These are phyloP conservation scores for Quillaja saponaria DNA, from an alignment of 306 rosid species.

Conservation along the genomic window DNA sequence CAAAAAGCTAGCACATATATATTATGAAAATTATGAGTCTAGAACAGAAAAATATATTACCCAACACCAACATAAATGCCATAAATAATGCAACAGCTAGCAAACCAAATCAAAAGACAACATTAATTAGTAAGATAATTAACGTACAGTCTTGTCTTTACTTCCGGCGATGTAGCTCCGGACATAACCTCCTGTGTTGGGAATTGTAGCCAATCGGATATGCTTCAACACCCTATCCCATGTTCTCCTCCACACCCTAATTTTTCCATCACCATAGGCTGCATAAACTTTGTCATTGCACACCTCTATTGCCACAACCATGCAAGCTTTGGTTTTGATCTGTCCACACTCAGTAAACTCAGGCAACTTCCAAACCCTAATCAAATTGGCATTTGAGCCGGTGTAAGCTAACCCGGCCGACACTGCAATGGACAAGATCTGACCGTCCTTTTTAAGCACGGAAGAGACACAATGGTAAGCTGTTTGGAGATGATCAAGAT, in stretches of 20 bases:
- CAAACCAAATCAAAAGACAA: not conserved
- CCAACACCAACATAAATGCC: slow-evolving; percentile 11
- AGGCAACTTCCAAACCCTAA: slow-evolving; percentile 85
- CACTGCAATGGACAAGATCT: slow-evolving; percentile 61
- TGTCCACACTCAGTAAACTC: slow-evolving; percentile 86
- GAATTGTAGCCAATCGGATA: slow-evolving; percentile 67
- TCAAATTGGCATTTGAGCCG: slow-evolving; percentile 62
- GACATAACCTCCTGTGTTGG: slow-evolving; percentile 64
- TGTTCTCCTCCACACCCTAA: slow-evolving; percentile 68
- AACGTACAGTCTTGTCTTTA: slow-evolving; percentile 71
- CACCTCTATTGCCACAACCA: slow-evolving; percentile 65
- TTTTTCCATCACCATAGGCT: slow-evolving; percentile 87
- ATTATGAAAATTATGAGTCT: not conserved
- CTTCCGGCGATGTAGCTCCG: slow-evolving; percentile 74
- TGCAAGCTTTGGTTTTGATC: slow-evolving; percentile 68
- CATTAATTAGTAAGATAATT: not conserved
- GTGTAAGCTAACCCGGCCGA: slow-evolving; percentile 75
- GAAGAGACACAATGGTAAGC: slow-evolving; percentile 84
- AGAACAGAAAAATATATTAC: not conserved
- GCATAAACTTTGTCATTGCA: slow-evolving; percentile 80
- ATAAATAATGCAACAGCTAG: slow-evolving; percentile 15
- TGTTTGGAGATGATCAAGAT: slow-evolving; percentile 46
- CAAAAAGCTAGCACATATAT: too few relatives aligned
- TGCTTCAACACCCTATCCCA: slow-evolving; percentile 78
- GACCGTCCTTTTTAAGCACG: slow-evolving; percentile 79